Evolutionary conservation across 2,329 filamentous ascomycete genomes (phyloP), one percentile per base, ranked within the genome.

Genomic region (Fusarium drepaniforme): DNA sequence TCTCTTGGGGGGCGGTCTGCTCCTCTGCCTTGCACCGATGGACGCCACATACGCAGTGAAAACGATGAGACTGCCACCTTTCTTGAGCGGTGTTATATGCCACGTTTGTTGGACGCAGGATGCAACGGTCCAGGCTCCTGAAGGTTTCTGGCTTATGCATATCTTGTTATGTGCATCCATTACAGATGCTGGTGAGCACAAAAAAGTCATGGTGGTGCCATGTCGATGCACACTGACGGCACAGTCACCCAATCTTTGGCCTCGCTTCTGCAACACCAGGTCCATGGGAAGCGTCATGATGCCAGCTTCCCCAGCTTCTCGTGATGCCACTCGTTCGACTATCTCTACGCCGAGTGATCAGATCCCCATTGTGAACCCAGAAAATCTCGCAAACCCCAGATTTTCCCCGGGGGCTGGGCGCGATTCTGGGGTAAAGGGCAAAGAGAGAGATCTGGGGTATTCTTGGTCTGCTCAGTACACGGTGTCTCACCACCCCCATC

Each of bases 171-270:
- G 33, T 33, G 51, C 51, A 56, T 56, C 51, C 51, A 56, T 30
- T 44, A 44, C 57, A 53, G 46, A 37, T 38, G 42, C 33, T 58
- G 57, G 64, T 40, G 2, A 68, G 33, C 40, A 56, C 33, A 58
- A 66, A 49, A 49, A 44, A 40, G 37, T 25, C 37, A 38, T 59
- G 15, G 78, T 75, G 53, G 62, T 73, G 62, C 70, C 75, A 70
- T 64, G 57, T 51, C 65, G 56, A 74, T 42, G 68, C 72, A 56
- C 60, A 37, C 25, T 56, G 58, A 74, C 53, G 74, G 68, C 74
- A 38, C 71, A 69, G 72, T 66, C 66, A 37, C 25, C 46, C 18
- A 57, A 64, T n/a, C 30, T 38, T 46, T 18, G 68, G 60, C 65
- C 72, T 63, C 67, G 72, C 71, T 63, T 40, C 57, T 56, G 53